A percentile compares a stretch with the other conserved stretches of the same genome.
These are phyloP conservation scores for Giardia duodenalis DNA, from an alignment of 208 protist genomes.

Conservation along the genomic window DNA sequence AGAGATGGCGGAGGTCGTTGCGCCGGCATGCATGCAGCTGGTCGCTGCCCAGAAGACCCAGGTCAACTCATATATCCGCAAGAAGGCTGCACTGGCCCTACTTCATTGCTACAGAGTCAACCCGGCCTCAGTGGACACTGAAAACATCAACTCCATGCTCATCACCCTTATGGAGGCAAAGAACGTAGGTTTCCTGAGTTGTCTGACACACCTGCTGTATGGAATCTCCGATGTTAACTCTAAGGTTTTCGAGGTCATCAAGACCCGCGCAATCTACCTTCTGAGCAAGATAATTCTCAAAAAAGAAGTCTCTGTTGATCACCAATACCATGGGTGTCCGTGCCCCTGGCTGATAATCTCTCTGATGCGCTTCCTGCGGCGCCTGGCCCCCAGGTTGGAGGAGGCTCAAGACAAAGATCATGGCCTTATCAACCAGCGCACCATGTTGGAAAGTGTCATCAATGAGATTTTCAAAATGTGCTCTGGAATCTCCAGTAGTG, in stretches of 20 bases:
- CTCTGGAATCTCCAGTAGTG: neutral
- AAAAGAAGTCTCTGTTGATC: conserved; percentile 27
- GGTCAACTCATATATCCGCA: conserved; percentile 65
- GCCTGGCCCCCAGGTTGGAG: neutral
- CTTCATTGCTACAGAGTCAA: conserved; percentile 81
- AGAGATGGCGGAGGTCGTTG: conserved; percentile 86
- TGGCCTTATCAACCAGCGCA: neutral
- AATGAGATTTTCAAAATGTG: neutral
- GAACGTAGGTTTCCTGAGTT: conserved; percentile 34
- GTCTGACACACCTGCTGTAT: neutral
- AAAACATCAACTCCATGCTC: neutral
- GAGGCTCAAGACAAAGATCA: neutral
- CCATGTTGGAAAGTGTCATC: conserved; percentile 4
- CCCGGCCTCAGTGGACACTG: conserved; percentile 50
- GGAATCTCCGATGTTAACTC: neutral
- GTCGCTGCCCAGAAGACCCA: conserved; percentile 56
- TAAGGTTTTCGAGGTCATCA: neutral
- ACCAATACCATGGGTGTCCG: conserved; percentile 16
- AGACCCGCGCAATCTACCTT: neutral
- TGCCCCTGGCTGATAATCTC: conserved; percentile 35
- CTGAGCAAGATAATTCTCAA: conserved; percentile 28
- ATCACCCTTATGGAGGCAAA: conserved; percentile 6
- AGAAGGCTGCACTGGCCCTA: conserved; percentile 86
- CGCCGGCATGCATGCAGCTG: conserved; percentile 70
- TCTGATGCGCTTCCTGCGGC: neutral